Conservation (phyloP, 148 eudicot species). For the Rhododendron ferrugineum region DNA sequence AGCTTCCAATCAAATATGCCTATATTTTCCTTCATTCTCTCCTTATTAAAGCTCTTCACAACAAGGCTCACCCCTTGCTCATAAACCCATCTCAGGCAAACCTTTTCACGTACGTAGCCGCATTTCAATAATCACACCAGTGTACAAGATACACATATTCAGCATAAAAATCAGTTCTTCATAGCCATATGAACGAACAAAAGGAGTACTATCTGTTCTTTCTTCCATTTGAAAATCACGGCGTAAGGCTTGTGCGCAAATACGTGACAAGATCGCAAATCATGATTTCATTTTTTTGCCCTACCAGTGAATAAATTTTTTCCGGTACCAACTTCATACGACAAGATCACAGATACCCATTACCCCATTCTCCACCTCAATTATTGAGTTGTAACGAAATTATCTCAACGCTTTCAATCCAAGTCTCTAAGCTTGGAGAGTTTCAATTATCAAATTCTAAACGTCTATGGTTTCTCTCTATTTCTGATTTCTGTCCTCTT, state of each 20-base stretch:
- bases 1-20: constrained; percentile 19
- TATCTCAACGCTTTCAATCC: neutral
- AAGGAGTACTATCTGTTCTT: neutral
- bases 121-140: neutral
- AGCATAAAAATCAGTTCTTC: too few relatives aligned
- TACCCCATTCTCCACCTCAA: neutral
- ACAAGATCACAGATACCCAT: neutral
- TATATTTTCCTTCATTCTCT: constrained; percentile 9
- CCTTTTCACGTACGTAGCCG: neutral
- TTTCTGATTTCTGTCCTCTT: neutral
- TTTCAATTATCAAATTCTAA: neutral
- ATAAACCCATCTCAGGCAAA: constrained; percentile 19
- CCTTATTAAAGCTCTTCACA: constrained; percentile 20
- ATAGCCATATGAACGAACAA: too few relatives aligned
- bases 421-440: neutral
- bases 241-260: neutral
- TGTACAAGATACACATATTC: neutral
- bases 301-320: too few relatives aligned
- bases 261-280: too few relatives aligned
- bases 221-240: neutral
- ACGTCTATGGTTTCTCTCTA: neutral
- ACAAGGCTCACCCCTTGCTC: constrained; percentile 17
- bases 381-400: neutral
- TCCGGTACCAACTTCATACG: neutral
- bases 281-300: neutral